Conservation (phyloP, 2,329 filamentous ascomycete species). For the Aspergillus ibericus region DNA sequence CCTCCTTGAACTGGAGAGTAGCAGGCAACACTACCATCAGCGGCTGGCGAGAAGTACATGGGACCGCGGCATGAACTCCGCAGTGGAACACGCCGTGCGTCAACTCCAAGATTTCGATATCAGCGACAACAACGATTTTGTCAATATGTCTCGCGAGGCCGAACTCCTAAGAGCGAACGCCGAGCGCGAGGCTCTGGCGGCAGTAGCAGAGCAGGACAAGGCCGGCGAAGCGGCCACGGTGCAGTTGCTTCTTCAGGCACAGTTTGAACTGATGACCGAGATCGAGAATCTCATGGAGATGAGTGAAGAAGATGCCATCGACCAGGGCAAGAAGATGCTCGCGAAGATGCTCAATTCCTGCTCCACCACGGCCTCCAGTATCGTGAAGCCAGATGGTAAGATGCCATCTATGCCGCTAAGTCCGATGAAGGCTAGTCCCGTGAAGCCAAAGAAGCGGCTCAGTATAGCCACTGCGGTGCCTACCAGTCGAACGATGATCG, state of each 20-base stretch:
- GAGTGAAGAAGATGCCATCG: slow-evolving; percentile 78
- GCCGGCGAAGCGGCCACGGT: slow-evolving; percentile 73
- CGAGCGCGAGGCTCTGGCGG: slow-evolving; percentile 73
- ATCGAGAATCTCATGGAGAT: slow-evolving; percentile 79
- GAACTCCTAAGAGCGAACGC: slow-evolving; percentile 83
- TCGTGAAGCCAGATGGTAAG: slow-evolving; percentile 85
- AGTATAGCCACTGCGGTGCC: slow-evolving; percentile 39
- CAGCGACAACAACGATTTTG: slow-evolving; percentile 66
- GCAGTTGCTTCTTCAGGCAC: slow-evolving; percentile 81
- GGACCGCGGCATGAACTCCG: slow-evolving; percentile 84
- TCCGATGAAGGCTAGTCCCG: slow-evolving; percentile 67
- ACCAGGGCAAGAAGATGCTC: slow-evolving; percentile 75
- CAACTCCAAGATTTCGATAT: slow-evolving; percentile 73
- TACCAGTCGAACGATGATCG: slow-evolving; percentile 26
- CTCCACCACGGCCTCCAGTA: slow-evolving; percentile 70
- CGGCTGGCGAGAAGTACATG: slow-evolving; percentile 77
- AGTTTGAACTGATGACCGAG: slow-evolving; percentile 86
- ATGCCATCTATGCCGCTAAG: slow-evolving; percentile 61
- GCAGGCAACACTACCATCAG: slow-evolving; percentile 86
- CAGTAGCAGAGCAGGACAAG: slow-evolving; percentile 82
- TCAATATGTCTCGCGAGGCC: slow-evolving; percentile 74
- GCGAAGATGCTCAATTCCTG: slow-evolving; percentile 75
- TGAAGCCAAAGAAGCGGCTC: slow-evolving; percentile 66
- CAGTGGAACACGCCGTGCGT: slow-evolving; percentile 77
- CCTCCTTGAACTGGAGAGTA: slow-evolving; percentile 82